These are phyloP conservation scores for Acacia acuminata DNA, from an alignment of 306 rosid species.

Conservation along the genomic window DNA sequence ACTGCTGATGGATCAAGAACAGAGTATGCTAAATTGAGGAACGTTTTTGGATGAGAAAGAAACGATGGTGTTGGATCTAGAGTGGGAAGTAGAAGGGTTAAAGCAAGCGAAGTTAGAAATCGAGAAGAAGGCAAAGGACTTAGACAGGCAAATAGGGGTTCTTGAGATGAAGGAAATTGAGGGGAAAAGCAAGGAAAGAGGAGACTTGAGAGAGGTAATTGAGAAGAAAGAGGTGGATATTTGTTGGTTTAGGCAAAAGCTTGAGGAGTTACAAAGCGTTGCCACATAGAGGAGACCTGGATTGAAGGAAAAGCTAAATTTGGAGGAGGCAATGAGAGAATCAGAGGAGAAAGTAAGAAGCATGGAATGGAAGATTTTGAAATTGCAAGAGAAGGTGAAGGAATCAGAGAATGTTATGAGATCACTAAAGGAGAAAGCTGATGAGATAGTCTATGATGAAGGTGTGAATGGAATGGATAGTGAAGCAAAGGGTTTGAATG, in stretches of 20 bases:
- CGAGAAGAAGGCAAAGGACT: constrained; percentile 66
- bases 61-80: constrained; percentile 37
- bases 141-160: constrained; percentile 67
- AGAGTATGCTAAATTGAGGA: constrained; percentile 40
- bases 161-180: constrained; percentile 61
- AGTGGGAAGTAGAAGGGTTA: constrained; percentile 51
- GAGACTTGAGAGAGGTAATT: constrained; percentile 55
- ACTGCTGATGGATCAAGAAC: constrained; percentile 39
- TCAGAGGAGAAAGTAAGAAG: constrained; percentile 44
- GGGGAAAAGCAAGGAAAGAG: constrained; percentile 72
- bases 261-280: constrained; percentile 45
- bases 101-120: constrained; percentile 48
- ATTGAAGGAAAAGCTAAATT: constrained; percentile 38
- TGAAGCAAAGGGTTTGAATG: constrained; percentile 28
- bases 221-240: constrained; percentile 61
- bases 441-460: constrained; percentile 19
- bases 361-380: constrained; percentile 40
- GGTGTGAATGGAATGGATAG: constrained; percentile 32
- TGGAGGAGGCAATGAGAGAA: constrained; percentile 38
- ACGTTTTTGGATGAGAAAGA: constrained; percentile 45
- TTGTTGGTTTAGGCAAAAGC: constrained; percentile 24
- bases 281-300: constrained; percentile 25
- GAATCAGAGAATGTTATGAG: constrained; percentile 40
- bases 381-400: constrained; percentile 48
- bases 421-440: constrained; percentile 45